Percentiles rank a stretch among this genome's conserved stretches.
Conservation (phyloP, 371 early-diverging fungal species). For the Hamiltosporidium magnivora region DNA sequence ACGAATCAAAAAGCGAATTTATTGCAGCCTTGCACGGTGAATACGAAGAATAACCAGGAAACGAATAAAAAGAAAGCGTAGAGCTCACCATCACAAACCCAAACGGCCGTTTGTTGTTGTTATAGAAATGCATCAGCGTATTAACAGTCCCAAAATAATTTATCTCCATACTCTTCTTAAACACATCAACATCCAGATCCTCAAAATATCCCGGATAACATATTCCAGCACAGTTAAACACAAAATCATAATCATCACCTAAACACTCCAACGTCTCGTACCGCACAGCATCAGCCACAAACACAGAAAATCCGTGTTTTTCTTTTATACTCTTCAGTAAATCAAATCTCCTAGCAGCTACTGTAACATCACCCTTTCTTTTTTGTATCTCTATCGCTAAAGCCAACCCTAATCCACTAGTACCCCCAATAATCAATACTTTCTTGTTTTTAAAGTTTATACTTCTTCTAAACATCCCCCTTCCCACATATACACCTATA, state of each 20-base stretch:
- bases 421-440: conserved; percentile 77
- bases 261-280: not conserved
- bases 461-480: no score
- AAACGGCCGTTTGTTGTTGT: conserved; percentile 59
- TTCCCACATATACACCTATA: no score
- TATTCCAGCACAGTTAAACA: conserved; percentile 68
- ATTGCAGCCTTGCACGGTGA: conserved; percentile 69
- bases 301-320: conserved; percentile 22
- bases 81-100: conserved; percentile 66
- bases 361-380: conserved; percentile 70
- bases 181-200: conserved; percentile 60
- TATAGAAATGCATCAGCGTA: conserved; percentile 60
- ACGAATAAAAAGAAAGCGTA: conserved; percentile 60
- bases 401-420: conserved; percentile 72
- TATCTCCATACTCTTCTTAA: conserved; percentile 60
- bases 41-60: conserved; percentile 70
- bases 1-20: conserved; percentile 60
- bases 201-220: conserved; percentile 63
- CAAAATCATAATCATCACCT: conserved; percentile 58
- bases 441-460: conserved; percentile 45
- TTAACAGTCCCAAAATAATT: conserved; percentile 70
- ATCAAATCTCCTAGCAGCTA: conserved; percentile 63
- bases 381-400: conserved; percentile 64
- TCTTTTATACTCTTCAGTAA: not conserved
- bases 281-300: conserved; percentile 59